Base-by-base conservation (phyloP, 331 rosid genomes). In the Rhamnella rubrinervis region DNA sequence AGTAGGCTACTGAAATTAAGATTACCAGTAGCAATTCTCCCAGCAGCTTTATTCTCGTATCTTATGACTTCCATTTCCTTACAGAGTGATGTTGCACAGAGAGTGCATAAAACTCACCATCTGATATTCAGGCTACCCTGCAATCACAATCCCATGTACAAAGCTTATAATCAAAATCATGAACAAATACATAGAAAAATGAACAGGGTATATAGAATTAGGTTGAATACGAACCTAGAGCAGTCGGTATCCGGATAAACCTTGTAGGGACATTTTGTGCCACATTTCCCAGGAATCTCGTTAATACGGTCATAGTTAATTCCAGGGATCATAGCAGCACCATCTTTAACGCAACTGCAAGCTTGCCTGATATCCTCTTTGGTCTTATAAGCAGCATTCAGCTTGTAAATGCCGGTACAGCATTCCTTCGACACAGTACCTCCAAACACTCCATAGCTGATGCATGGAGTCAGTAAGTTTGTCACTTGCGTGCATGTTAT, bases 171-270 rank as follows among this genome's bases (percentile, higher is more conserved):
- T 31, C 35, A 31, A 31, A 31, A 31, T 31, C 35, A 31, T 31
- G 35, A 31, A 31, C 5, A 31, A 4, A 31, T 31, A 3, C 5
- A 31, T 31, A 31, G 35, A 31, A 31, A 31, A 31, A 3, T 31
- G 5, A 31, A 31, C 35, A 31, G 35, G 35, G 5, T 31, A 31
- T 3, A 31, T 31, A 31, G 35, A 31, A 31, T 31, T 31, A 31
- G 49, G 11, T 9, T 44, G 49, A 44, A 44, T 9, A 58, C 69
- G 63, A 65, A 81, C 87, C 70, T 61, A 25, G 90, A 75, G 77
- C 96, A 89, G 8, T 89, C 31, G n/a, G 92, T 86, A 68, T 85
- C 39, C 7, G 96, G 96, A 59, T 87, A 86, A 28, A 89, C 83
- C 85, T 79, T 86, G 80, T 18, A 72, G 50, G 96, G 87, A 47